Evolutionary conservation across 139 green algal species (phyloP), one percentile per base, ranked within the genome.

Genomic region (Chlorella sp.): DNA sequence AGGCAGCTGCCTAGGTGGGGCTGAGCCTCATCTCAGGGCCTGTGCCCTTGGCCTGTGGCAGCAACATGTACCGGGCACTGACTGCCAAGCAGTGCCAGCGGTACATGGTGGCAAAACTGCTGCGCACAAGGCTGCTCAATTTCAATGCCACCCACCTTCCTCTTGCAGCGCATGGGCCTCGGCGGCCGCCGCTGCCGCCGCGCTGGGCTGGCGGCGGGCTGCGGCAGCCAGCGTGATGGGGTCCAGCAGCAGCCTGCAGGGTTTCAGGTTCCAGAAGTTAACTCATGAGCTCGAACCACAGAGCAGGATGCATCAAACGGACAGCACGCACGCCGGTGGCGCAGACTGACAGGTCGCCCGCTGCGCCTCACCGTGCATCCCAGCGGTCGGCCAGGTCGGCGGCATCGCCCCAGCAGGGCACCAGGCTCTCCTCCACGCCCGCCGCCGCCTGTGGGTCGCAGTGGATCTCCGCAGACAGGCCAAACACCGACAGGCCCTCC

Each of bases 401-500:
- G 16, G 26, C 34, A 15, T 82, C 60, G 23, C 76, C 76, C 25
- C 38, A 71, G 25, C 38, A 56, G 16, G 76, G 57, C 11, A 82
- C 76, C 60, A 82, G 36, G 36, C 76, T 63, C 60, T 73, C 36
- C 26, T 82, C 57, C 18, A 73, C 26, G n/a, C 65, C 74, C 39
- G 74, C 47, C 2, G 74, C 74, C n/a, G 74, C 51, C 47, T 41
- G 23, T 2, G 56, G 13, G 38, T 71, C 76, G 39, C 26, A 28
- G 60, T 60, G 41, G 25, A 82, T 73, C 76, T 82, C 76, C 2
- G 76, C 57, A 0, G 76, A 26, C 36, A 82, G 26, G 25, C 76
- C 76, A 62, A 82, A 82, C 13, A 82, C 76, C 1, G 60, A 73
- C 57, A 82, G 60, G 13, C 76, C 76, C 57, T 82, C 60, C 26